phyloP scores from a whole-genome alignment of 2,329 filamentous ascomycete species.

The Botryotinia convoluta region DNA sequence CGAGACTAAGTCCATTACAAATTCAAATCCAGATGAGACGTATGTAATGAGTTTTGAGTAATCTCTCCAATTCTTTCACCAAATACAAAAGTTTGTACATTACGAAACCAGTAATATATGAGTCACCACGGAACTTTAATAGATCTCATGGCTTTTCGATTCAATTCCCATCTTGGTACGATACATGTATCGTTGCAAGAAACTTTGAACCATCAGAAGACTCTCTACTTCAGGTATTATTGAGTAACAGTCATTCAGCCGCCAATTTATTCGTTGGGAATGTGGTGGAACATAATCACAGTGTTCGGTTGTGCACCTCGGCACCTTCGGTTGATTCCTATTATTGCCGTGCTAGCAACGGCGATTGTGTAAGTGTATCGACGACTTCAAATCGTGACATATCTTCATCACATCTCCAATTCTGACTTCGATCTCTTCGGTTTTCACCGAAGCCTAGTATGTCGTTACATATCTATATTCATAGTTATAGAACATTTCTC shows the following conservation, averaged over 20 bases:
- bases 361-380: constrained; percentile 1
- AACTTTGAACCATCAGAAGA: constrained; percentile 3
- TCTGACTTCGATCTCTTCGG: not conserved
- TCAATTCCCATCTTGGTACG: constrained; percentile 3
- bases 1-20: not conserved
- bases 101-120: not conserved
- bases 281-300: not conserved
- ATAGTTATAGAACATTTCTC: not conserved
- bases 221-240: not conserved
- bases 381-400: not conserved
- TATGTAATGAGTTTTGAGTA: not conserved
- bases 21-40: not conserved
- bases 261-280: not conserved
- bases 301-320: not conserved
- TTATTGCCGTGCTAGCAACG: not conserved
- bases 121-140: not conserved
- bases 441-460: not conserved
- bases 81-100: not conserved
- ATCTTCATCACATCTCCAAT: constrained; percentile 1
- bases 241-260: not conserved
- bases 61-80: not conserved
- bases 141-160: constrained; percentile 11
- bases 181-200: not conserved
- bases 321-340: constrained; percentile 1
- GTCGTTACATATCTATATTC: not conserved